Evolutionary conservation across 202 grass and related monocot species (phyloP).

Genomic region (Tripidium arundinaceum): DNA sequence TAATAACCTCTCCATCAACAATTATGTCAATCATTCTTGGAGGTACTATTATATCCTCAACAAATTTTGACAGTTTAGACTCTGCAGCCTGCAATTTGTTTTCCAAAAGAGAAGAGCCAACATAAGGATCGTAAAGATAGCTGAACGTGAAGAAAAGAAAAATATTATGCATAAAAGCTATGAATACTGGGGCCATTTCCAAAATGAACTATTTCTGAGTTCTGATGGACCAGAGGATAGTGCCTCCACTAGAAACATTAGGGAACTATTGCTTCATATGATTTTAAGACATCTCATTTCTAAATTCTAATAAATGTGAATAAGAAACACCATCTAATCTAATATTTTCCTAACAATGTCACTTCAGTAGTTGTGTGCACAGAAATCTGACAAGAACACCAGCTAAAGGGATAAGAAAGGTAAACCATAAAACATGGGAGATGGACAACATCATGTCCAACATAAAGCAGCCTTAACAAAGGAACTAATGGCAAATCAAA

Average conservation of each 20-base stretch:
- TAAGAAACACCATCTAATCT: not conserved
- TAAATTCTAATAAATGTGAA: not conserved
- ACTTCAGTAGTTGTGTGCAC: not conserved
- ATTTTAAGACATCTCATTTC: not conserved
- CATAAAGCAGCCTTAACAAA: not conserved
- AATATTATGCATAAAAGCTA: conserved; percentile 14
- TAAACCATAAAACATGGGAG: conserved; percentile 5
- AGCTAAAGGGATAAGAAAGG: not conserved
- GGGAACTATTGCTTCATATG: not conserved
- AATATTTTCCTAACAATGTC: not conserved
- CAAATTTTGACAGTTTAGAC: conserved; percentile 87
- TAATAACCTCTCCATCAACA: conserved; percentile 90
- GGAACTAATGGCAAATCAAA: not conserved
- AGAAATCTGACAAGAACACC: not conserved
- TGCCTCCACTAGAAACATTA: not conserved
- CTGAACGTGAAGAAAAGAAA: not conserved
- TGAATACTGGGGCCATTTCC: not conserved
- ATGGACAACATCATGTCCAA: not conserved
- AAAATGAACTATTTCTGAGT: not conserved
- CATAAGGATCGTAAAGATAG: conserved; percentile 23
- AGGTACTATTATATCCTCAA: conserved; percentile 93
- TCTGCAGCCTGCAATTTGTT: conserved; percentile 69
- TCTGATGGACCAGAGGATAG: not conserved
- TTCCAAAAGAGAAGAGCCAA: conserved; percentile 22
- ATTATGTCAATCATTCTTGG: conserved; percentile 95